Conservation (phyloP, 1,139 yeast species). For the Candida sanyaensis region DNA sequence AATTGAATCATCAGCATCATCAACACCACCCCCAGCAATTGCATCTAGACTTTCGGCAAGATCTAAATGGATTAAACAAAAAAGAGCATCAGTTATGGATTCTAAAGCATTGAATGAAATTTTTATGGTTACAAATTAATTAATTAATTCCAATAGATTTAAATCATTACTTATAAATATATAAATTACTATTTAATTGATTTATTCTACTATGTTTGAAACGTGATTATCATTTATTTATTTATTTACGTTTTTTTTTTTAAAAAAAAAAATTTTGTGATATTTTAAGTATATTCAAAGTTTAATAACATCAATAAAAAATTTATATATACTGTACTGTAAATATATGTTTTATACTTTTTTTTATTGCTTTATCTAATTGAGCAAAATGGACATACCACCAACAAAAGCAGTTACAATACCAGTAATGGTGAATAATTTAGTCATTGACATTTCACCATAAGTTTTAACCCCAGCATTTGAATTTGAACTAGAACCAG, state of each 20-base stretch:
- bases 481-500: conserved; percentile 15
- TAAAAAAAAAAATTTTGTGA: background rate
- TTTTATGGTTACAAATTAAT: conserved; percentile 78
- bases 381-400: conserved; percentile 37
- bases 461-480: background rate
- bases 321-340: too few relatives aligned
- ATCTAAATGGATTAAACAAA: conserved; percentile 84
- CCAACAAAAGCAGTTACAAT: conserved; percentile 39
- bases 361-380: background rate
- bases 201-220: background rate
- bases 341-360: too few relatives aligned
- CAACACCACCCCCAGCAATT: conserved; percentile 27
- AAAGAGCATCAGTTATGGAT: conserved; percentile 89
- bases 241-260: background rate
- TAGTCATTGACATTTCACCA: conserved; percentile 1
- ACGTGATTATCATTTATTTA: background rate
- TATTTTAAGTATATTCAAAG: background rate
- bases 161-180: background rate
- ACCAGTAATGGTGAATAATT: conserved; percentile 25
- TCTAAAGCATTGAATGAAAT: conserved; percentile 87
- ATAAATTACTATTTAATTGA: background rate
- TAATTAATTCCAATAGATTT: conserved; percentile 12
- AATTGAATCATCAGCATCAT: conserved; percentile 14
- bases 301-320: too few relatives aligned
- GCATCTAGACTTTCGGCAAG: conserved; percentile 76